Base-by-base conservation (phyloP, 306 rosid genomes). In the Pyrus pyrifolia region DNA sequence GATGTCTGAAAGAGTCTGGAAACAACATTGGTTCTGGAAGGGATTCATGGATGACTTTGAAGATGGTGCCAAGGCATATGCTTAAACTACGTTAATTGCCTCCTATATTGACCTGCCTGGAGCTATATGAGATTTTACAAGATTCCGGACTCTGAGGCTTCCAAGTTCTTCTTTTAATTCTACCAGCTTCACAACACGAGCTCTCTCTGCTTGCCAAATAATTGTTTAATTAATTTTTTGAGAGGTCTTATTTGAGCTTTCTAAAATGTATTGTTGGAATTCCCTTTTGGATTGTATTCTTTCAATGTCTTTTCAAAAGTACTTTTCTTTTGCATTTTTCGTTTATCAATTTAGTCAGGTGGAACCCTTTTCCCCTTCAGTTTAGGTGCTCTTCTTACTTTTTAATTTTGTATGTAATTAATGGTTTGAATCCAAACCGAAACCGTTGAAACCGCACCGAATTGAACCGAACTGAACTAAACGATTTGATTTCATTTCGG, bases 1-100 rank as follows among this genome's bases (percentile, higher is more conserved):
- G 53, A 46, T 46, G 53, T 13, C 19, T 4, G 53, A 89, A 1
- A 83, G 33, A 78, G 88, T 89, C 0, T 87, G 89, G 91, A 77
- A 79, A 72, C 66, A 78, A 1, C 93, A 89, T 12, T 85, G 91
- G 91, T 83, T 81, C 66, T 89, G 93, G 91, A 89, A 76, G 89
- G 82, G 46, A 8, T 89, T 1, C 45, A 76, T 80, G 77, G 66
- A 72, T 57, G 72, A 59, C 40, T 13, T 0, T 2, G 76, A 72
- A 27, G 76, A 72, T 4, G 76, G 17, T 53, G 66, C 66, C 22
- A 58, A 35, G 22, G n/a, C n/a, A 2, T 64, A 71, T 21, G 76
- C 51, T 33, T 71, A 15, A 71, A 53, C 19, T 15, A 12, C 27
- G 8, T 60, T 60, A 8, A 8, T 10, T 9, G 14, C 52, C n/a